Conservation (phyloP, 2,329 filamentous ascomycete species). For the Trichoderma simmonsii region DNA sequence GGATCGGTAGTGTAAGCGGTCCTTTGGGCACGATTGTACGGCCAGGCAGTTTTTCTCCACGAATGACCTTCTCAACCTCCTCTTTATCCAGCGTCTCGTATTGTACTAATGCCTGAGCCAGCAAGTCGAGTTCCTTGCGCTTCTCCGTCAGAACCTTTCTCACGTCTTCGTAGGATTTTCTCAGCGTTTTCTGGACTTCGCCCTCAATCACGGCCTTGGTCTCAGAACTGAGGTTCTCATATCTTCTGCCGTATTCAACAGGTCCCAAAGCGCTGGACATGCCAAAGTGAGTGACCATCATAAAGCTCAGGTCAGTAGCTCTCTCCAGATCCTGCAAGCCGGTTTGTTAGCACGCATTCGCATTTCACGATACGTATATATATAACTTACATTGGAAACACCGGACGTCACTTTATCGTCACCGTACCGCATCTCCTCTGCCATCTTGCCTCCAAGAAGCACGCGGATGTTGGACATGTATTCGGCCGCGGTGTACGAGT, state of each 20-base stretch:
- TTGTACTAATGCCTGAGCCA: constrained; percentile 86
- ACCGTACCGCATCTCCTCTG: constrained; percentile 88
- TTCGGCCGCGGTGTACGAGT: constrained; percentile 81
- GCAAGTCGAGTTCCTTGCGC: constrained; percentile 78
- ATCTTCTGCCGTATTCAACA: constrained; percentile 80
- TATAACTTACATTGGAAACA: constrained; percentile 65
- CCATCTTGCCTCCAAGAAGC: constrained; percentile 80
- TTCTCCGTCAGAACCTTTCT: constrained; percentile 67
- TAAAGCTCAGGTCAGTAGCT: constrained; percentile 79
- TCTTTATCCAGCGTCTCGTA: constrained; percentile 89
- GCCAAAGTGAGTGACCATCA: constrained; percentile 83
- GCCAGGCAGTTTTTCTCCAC: constrained; percentile 74
- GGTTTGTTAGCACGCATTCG: not conserved
- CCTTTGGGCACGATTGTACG: constrained; percentile 58
- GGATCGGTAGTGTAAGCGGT: constrained; percentile 39
- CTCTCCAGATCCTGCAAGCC: constrained; percentile 68
- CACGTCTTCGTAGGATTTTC: constrained; percentile 76
- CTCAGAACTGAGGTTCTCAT: constrained; percentile 76
- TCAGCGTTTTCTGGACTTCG: constrained; percentile 81
- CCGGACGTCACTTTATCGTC: constrained; percentile 89
- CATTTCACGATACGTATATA: not conserved
- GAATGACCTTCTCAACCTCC: constrained; percentile 87
- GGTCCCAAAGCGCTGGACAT: constrained; percentile 89
- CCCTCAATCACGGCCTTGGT: constrained; percentile 83
- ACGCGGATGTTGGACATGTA: constrained; percentile 78